Base-by-base conservation (phyloP, 2,329 filamentous ascomycete species). In the Colletotrichum aenigma region DNA sequence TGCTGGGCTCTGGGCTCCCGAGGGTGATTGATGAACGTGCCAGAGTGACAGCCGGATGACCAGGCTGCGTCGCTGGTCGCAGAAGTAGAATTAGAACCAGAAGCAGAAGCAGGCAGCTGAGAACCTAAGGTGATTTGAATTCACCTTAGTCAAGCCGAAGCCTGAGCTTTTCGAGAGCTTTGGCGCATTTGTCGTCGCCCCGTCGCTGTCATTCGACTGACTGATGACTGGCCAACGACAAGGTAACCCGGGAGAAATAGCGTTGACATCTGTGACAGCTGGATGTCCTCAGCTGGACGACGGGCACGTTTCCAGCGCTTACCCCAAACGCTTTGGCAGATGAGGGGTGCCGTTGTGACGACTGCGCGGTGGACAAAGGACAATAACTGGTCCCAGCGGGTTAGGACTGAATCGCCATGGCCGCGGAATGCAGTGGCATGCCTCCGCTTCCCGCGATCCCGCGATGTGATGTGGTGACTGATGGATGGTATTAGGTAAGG, bases 11-110 rank as follows among this genome's bases (percentile, higher is more conserved):
- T 66, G 60, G 21, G 43, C 62, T 58, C 30, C 58, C 36, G 68
- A 68, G 56, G 34, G 18, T 28, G 55, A 61, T 21, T 48, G 36
- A 38, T 36, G 61, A 67, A 67, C 62, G 62, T 75, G 73, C 62
- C 56, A 72, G 62, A 38, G 73, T 75, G 62, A 66, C 73, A 72
- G 70, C 56, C 69, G 62, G 38, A 65, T 64, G 58, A 60, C 43
- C 66, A 65, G 74, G 66, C 71, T 56, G 71, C 71, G 66, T 74
- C 30, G 58, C n/a, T 10, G 74, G 74, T 62, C 66, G 71, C 71
- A 74, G 55, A 32, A 30, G 60, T 55, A 70, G 55, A 32, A 26
- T 48, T 55, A 70, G 55, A 43, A 43, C 18, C 18, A 43, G 38
- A 10, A 43, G 38, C 38, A 21, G 18, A n/a, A 21, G 43, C 43